Conservation (phyloP, 1,139 yeast genomes). For the Candida labiduridarum region DNA sequence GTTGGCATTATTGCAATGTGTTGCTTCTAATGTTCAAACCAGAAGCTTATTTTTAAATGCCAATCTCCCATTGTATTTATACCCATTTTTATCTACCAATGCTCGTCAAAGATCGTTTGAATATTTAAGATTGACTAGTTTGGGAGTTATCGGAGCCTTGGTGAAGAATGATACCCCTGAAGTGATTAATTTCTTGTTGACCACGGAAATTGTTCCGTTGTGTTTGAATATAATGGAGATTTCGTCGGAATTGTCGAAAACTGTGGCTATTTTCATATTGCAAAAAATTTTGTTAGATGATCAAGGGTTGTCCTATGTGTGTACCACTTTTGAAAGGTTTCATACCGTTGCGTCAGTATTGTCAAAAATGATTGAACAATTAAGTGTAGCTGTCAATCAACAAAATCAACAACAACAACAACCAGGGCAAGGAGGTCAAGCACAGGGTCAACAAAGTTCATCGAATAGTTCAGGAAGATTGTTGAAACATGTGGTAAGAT, state of each 20-base stretch:
- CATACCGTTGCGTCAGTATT: constrained; percentile 91
- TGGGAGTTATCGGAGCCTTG: constrained; percentile 95
- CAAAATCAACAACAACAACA: constrained; percentile 32
- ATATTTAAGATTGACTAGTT: constrained; percentile 84
- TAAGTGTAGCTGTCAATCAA: constrained; percentile 29
- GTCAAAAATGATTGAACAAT: constrained; percentile 85
- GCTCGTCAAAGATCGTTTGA: constrained; percentile 93
- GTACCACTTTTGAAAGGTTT: constrained; percentile 93
- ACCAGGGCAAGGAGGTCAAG: constrained; percentile 33
- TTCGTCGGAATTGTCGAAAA: constrained; percentile 89
- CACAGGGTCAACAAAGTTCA: constrained; percentile 14
- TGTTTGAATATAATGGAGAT: constrained; percentile 95
- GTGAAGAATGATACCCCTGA: constrained; percentile 96
- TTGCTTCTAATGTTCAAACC: constrained; percentile 92
- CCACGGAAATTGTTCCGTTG: constrained; percentile 94
- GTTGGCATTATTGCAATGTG: constrained; percentile 90
- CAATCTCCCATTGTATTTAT: constrained; percentile 86
- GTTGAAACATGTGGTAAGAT: constrained; percentile 90
- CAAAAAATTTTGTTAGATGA: constrained; percentile 93
- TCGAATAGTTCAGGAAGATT: constrained; percentile 70
- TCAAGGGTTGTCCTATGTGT: constrained; percentile 85
- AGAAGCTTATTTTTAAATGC: constrained; percentile 83
- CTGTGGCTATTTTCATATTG: constrained; percentile 93
- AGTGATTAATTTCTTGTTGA: constrained; percentile 83
- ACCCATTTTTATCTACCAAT: constrained; percentile 91